phyloP scores from a whole-genome alignment of 441 rosid genomes.

The Hypseocharis bilobata region DNA sequence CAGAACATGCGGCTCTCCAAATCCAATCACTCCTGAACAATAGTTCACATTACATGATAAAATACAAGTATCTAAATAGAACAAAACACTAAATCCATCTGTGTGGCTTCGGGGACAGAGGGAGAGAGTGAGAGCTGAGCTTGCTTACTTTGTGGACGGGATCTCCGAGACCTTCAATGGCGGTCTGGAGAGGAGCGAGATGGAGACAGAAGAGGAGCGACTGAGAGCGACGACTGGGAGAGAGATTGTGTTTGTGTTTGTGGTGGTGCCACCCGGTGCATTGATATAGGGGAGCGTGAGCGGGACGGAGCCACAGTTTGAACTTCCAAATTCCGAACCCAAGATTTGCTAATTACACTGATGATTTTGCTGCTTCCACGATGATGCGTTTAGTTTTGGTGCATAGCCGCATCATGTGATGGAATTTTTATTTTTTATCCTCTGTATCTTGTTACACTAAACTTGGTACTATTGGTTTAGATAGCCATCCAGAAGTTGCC shows the following conservation, averaged over 20 bases:
- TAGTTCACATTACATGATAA: background rate
- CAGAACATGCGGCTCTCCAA: conserved; percentile 15
- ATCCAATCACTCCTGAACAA: background rate
- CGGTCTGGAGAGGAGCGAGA: conserved; percentile 20
- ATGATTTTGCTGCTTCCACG: conserved; percentile 1
- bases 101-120: background rate
- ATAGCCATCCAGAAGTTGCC: too few species aligned
- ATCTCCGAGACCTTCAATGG: conserved; percentile 27
- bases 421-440: too few species aligned
- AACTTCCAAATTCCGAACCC: conserved; percentile 24
- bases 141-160: conserved; percentile 31
- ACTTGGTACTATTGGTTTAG: too few species aligned
- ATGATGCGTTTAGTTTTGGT: too few species aligned
- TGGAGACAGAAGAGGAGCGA: conserved; percentile 12
- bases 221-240: conserved; percentile 12
- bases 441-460: too few species aligned
- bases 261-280: background rate
- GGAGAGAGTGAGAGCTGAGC: conserved; percentile 14
- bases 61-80: background rate
- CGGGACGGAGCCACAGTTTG: conserved; percentile 49
- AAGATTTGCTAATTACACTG: background rate
- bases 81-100: background rate
- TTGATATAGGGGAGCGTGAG: conserved; percentile 36
- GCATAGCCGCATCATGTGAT: too few species aligned
- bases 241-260: conserved; percentile 14